phyloP scores from a whole-genome alignment of 2,329 filamentous ascomycete genomes.

The Aspergillus pseudoterreus region DNA sequence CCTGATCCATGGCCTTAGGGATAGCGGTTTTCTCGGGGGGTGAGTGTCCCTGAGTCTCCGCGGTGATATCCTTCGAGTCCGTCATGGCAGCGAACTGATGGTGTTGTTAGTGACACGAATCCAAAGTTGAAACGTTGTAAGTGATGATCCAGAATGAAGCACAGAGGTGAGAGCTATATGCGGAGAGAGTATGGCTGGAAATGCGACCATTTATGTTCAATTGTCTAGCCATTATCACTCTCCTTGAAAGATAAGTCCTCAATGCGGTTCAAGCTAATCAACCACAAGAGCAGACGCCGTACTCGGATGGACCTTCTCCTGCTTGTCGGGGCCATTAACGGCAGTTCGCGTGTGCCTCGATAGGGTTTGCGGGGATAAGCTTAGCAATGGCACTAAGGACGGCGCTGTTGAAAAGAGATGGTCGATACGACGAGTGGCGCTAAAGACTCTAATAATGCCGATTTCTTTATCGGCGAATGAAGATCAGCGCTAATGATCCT shows the following conservation, averaged over 20 bases:
- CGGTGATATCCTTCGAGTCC: not conserved
- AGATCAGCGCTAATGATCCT: conserved; percentile 1
- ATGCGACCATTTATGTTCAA: too few relatives aligned
- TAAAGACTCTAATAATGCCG: not conserved
- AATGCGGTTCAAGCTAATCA: not conserved
- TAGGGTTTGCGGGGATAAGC: not conserved
- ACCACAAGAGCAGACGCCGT: not conserved
- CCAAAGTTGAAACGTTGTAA: too few relatives aligned
- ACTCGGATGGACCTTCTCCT: conserved; percentile 1
- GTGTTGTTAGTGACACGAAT: not conserved
- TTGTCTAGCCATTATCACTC: not conserved
- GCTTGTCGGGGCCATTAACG: not conserved
- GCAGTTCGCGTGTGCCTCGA: not conserved
- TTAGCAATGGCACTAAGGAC: not conserved
- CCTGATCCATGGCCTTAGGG: conserved; percentile 19
- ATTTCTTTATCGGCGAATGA: not conserved
- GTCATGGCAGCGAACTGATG: not conserved
- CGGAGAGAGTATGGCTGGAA: too few relatives aligned
- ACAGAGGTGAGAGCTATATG: too few relatives aligned
- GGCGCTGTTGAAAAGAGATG: not conserved
- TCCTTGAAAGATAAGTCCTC: not conserved
- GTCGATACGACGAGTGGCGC: conserved; percentile 1
- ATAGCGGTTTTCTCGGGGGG: not conserved
- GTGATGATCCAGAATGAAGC: too few relatives aligned
- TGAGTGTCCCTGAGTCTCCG: not conserved